A percentile compares a stretch with the other conserved stretches of the same genome.
Evolutionary conservation across 176 grass and related monocot genomes (phyloP).

Genomic region (Aegilops speltoides): DNA sequence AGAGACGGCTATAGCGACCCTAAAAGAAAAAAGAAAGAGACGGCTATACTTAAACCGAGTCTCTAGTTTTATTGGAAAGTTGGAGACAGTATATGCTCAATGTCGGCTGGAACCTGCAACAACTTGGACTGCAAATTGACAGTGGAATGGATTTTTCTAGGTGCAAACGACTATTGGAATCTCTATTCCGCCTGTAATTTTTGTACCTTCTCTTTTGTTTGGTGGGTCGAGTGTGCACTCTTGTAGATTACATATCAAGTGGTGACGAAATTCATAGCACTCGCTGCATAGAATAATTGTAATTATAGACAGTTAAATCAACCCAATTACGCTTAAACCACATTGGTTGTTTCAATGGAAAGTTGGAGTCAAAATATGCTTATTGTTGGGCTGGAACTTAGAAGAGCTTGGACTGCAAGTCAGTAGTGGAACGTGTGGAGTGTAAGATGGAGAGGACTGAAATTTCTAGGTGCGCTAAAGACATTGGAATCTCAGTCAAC

Average conservation of each 20-base stretch:
- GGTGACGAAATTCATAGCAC: neutral
- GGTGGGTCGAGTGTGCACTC: neutral
- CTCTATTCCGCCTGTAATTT: neutral
- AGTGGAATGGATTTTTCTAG: neutral
- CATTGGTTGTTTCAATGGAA: neutral
- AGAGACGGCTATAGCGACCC: neutral
- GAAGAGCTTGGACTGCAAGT: constrained; percentile 10
- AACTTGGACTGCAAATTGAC: neutral
- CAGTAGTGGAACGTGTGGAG: neutral
- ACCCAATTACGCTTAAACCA: neutral
- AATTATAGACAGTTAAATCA: neutral
- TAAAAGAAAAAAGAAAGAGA: neutral
- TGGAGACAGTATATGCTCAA: constrained; percentile 1
- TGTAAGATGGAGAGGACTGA: neutral
- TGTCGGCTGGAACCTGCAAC: neutral
- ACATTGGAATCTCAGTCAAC: neutral
- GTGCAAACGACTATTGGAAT: neutral
- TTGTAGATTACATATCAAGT: neutral
- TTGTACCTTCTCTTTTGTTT: neutral
- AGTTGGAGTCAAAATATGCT: constrained; percentile 1
- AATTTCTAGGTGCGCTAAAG: neutral
- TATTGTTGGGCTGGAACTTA: neutral
- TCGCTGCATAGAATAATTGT: neutral
- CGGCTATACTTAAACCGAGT: neutral
- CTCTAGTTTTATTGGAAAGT: neutral